A percentile compares a stretch with the other conserved stretches of the same genome.
These are phyloP conservation scores for Sisymbrium altissimum DNA, from an alignment of 345 rosid species.

Conservation along the genomic window DNA sequence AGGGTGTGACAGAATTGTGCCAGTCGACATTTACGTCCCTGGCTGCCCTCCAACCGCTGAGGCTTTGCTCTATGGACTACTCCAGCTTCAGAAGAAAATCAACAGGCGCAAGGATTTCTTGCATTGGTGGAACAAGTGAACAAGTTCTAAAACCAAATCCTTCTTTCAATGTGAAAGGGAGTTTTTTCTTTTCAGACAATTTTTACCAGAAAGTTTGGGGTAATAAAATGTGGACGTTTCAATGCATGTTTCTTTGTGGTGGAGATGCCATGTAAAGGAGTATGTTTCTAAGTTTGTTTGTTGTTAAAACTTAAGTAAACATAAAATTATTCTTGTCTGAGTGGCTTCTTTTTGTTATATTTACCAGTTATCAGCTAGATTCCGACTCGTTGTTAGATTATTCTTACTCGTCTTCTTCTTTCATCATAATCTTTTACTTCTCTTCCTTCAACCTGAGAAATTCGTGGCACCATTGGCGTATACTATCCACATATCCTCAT, in stretches of 20 bases:
- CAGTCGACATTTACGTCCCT: slow-evolving; percentile 92
- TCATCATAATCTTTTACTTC: neutral
- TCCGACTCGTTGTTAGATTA: too few species aligned
- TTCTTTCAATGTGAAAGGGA: neutral
- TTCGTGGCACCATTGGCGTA: neutral
- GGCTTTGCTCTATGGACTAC: slow-evolving; percentile 87
- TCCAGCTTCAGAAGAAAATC: slow-evolving; percentile 98
- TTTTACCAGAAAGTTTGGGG: slow-evolving; percentile 9
- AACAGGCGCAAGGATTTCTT: slow-evolving; percentile 96
- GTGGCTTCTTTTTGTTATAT: neutral
- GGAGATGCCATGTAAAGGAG: slow-evolving; percentile 33
- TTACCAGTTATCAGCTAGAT: too few species aligned
- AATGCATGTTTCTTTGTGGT: slow-evolving; percentile 27
- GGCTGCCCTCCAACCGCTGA: slow-evolving; percentile 99
- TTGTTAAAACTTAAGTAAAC: slow-evolving; percentile 1
- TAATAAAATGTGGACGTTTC: slow-evolving; percentile 32
- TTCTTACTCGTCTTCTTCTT: neutral
- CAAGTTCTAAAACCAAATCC: slow-evolving; percentile 5
- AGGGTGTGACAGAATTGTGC: slow-evolving; percentile 97
- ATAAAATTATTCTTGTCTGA: slow-evolving; percentile 9
- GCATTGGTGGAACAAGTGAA: slow-evolving; percentile 88
- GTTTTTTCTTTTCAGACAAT: slow-evolving; percentile 8
- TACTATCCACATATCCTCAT: neutral
- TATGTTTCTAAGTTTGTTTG: slow-evolving; percentile 11
- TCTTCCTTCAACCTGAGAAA: neutral